A percentile compares a stretch with the other conserved stretches of the same genome.
Evolutionary conservation across 768 basidiomycete species (phyloP).

Genomic region (Podaxis sp.): DNA sequence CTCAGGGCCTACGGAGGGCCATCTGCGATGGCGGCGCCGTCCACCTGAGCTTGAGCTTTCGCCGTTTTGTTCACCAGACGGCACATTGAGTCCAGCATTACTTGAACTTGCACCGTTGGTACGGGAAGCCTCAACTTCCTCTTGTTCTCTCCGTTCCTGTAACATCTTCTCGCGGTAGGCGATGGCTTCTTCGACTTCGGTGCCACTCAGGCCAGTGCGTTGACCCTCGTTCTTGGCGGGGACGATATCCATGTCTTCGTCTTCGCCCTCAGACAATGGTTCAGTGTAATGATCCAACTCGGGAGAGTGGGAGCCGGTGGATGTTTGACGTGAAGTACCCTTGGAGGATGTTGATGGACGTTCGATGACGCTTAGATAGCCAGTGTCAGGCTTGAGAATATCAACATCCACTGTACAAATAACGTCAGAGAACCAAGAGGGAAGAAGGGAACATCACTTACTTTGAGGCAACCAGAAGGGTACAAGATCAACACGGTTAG

Average conservation of each 20-base stretch:
- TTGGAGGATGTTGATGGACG: slow-evolving; percentile 61
- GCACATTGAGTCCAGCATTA: slow-evolving; percentile 23
- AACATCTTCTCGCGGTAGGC: slow-evolving; percentile 84
- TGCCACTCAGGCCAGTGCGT: slow-evolving; percentile 72
- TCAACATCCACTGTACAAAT: slow-evolving; percentile 78
- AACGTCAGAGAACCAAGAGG: background rate
- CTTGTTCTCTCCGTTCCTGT: slow-evolving; percentile 42
- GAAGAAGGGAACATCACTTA: slow-evolving; percentile 30
- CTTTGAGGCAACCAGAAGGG: slow-evolving; percentile 99
- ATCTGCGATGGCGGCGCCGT: slow-evolving; percentile 28
- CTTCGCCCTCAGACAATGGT: slow-evolving; percentile 94
- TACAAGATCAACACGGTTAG: slow-evolving; percentile 90
- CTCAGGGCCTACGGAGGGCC: slow-evolving; percentile 24
- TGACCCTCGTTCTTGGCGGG: slow-evolving; percentile 82
- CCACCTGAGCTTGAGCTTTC: slow-evolving; percentile 26
- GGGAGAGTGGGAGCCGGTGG: slow-evolving; percentile 20
- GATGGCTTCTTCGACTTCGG: slow-evolving; percentile 80
- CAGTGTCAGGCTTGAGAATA: slow-evolving; percentile 89
- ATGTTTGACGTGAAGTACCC: slow-evolving; percentile 39
- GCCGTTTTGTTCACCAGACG: slow-evolving; percentile 14
- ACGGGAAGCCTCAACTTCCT: slow-evolving; percentile 25
- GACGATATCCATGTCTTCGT: slow-evolving; percentile 58
- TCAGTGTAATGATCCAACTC: slow-evolving; percentile 59
- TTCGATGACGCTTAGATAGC: slow-evolving; percentile 70
- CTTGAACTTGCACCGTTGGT: slow-evolving; percentile 20